Evolutionary conservation across 2,329 filamentous ascomycete genomes (phyloP).

Genomic region (Fusarium udum): DNA sequence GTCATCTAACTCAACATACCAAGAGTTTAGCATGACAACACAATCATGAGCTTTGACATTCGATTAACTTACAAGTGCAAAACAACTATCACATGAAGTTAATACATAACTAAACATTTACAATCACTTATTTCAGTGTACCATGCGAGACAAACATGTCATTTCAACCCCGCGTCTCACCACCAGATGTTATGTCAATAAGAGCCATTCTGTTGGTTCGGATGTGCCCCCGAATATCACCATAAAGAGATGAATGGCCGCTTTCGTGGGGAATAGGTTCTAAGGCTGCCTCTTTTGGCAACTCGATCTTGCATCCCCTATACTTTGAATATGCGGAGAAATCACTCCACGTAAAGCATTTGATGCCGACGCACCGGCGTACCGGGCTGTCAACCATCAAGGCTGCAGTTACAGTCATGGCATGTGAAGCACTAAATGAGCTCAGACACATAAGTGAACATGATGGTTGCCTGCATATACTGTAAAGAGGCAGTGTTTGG

Average conservation of each 20-base stretch:
- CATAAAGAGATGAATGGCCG: slow-evolving; percentile 1
- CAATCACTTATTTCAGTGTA: slow-evolving; percentile 1
- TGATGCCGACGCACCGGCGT: slow-evolving; percentile 13
- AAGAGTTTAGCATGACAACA: not conserved
- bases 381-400: slow-evolving; percentile 8
- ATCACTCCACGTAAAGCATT: slow-evolving; percentile 18
- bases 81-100: not conserved
- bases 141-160: slow-evolving; percentile 21
- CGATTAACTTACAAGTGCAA: not conserved
- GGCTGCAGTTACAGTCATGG: not conserved
- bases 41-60: slow-evolving; percentile 9
- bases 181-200: slow-evolving; percentile 7
- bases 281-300: slow-evolving; percentile 7
- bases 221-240: slow-evolving; percentile 7
- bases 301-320: slow-evolving; percentile 25
- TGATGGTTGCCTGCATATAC: slow-evolving; percentile 8
- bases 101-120: not conserved
- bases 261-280: slow-evolving; percentile 1
- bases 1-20: not conserved
- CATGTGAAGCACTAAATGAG: slow-evolving; percentile 21
- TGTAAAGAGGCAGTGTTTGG: slow-evolving; percentile 2
- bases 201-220: slow-evolving; percentile 4
- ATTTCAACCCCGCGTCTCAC: slow-evolving; percentile 19
- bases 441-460: slow-evolving; percentile 8
- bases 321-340: slow-evolving; percentile 14